A percentile compares a stretch with the other conserved stretches of the same genome.
These are phyloP conservation scores for Cladosporium cucumerinum DNA, from an alignment of 2,329 filamentous ascomycete species.

Conservation along the genomic window DNA sequence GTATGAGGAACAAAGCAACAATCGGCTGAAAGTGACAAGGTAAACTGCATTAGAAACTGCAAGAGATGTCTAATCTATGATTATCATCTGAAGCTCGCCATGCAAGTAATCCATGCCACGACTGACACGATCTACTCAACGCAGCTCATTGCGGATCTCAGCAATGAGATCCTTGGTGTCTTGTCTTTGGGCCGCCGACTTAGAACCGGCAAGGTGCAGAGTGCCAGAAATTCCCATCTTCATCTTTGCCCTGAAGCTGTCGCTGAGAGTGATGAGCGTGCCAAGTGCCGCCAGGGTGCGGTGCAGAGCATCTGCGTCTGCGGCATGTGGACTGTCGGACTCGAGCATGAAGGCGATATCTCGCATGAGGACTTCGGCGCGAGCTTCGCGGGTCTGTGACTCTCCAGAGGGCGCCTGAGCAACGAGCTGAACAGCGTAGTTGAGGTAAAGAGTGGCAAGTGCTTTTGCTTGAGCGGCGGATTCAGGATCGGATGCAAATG, in stretches of 20 bases:
- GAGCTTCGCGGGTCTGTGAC: slow-evolving; percentile 29
- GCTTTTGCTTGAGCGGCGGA: slow-evolving; percentile 72
- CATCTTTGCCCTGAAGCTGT: slow-evolving; percentile 56
- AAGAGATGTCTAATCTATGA: neutral
- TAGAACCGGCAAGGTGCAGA: slow-evolving; percentile 46
- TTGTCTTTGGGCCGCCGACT: slow-evolving; percentile 56
- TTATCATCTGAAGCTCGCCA: neutral
- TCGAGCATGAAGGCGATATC: slow-evolving; percentile 33
- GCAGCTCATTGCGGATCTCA: slow-evolving; percentile 55
- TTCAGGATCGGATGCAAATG: slow-evolving; percentile 54
- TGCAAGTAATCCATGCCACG: neutral
- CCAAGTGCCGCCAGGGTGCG: slow-evolving; percentile 78
- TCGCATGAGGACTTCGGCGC: slow-evolving; percentile 32
- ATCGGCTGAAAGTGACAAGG: neutral
- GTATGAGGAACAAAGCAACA: neutral
- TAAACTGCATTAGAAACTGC: neutral
- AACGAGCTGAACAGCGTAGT: slow-evolving; percentile 72
- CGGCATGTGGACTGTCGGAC: slow-evolving; percentile 47
- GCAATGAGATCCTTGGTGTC: slow-evolving; percentile 57
- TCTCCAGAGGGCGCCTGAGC: slow-evolving; percentile 28
- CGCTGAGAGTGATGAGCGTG: slow-evolving; percentile 65
- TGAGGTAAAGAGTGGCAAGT: slow-evolving; percentile 76
- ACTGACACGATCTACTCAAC: slow-evolving; percentile 14
- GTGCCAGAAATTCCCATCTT: slow-evolving; percentile 55
- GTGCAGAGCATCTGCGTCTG: slow-evolving; percentile 79